phyloP scores from a whole-genome alignment of 768 basidiomycete species.

The Lyophyllum semitale region DNA sequence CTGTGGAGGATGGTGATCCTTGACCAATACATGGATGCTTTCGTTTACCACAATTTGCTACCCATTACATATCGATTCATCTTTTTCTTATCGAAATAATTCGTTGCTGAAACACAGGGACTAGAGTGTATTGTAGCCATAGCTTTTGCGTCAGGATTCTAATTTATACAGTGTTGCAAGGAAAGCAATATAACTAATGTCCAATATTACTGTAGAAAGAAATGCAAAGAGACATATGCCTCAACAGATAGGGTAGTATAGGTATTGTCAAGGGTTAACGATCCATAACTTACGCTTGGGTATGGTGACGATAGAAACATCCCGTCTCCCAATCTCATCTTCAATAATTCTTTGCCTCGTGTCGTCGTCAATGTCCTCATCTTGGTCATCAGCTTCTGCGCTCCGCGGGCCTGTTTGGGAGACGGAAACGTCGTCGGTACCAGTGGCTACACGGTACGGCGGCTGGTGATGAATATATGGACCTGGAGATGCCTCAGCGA shows the following conservation, averaged over 20 bases:
- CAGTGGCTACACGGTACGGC: conserved; percentile 46
- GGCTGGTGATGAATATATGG: conserved; percentile 78
- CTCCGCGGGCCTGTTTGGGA: conserved; percentile 46
- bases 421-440: conserved; percentile 41
- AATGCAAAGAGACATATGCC: background rate
- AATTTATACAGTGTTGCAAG: conserved; percentile 9
- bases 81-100: background rate
- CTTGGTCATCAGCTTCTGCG: conserved; percentile 58
- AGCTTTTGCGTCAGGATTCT: background rate
- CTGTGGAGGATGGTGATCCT: conserved; percentile 57
- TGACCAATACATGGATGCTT: conserved; percentile 6
- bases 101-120: background rate
- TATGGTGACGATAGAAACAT: conserved; percentile 80
- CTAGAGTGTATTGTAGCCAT: conserved; percentile 3
- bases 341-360: conserved; percentile 75
- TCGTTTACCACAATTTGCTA: background rate
- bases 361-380: conserved; percentile 77
- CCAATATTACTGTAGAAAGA: conserved; percentile 13
- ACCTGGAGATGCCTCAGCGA: conserved; percentile 51
- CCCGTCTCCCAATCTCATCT: conserved; percentile 78
- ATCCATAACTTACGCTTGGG: conserved; percentile 78
- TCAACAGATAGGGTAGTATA: background rate
- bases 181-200: conserved; percentile 11
- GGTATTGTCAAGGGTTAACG: conserved; percentile 52
- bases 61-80: too few species aligned